Conservation (phyloP, 2,329 filamentous ascomycete genomes). For the Eutypella sp. region DNA sequence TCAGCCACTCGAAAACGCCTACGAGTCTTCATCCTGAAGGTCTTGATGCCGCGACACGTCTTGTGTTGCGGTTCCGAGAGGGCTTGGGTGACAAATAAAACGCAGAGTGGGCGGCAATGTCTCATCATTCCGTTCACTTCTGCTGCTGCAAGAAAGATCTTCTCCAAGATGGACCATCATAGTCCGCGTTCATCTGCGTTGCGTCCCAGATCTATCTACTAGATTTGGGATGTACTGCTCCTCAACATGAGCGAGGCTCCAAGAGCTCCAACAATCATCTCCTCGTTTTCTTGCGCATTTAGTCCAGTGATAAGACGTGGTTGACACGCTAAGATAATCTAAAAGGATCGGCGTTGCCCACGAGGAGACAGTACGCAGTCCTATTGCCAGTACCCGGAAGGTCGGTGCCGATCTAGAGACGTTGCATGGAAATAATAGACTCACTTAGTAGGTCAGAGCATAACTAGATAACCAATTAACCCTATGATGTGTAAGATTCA, state of each 20-base stretch:
- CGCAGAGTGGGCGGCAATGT: constrained; percentile 15
- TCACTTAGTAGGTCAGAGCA: too few relatives aligned
- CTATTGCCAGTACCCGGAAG: too few relatives aligned
- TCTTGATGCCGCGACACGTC: constrained; percentile 28
- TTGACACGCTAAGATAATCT: too few relatives aligned
- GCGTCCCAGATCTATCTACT: constrained; percentile 13
- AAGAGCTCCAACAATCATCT: constrained; percentile 40
- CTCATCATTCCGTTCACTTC: constrained; percentile 10
- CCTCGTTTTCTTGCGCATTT: too few relatives aligned
- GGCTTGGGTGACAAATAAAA: constrained; percentile 17
- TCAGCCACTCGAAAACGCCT: constrained; percentile 23
- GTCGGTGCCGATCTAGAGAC: too few relatives aligned
- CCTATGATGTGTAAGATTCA: too few relatives aligned
- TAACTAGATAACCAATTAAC: too few relatives aligned
- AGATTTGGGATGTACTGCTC: neutral
- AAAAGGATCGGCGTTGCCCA: too few relatives aligned
- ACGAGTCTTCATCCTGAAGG: constrained; percentile 28
- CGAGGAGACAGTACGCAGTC: too few relatives aligned
- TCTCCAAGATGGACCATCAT: constrained; percentile 41
- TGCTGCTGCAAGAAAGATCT: constrained; percentile 37
- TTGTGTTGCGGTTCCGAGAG: constrained; percentile 28
- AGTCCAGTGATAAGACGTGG: too few relatives aligned
- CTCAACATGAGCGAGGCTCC: constrained; percentile 47
- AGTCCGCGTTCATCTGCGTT: constrained; percentile 47
- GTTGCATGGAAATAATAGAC: too few relatives aligned